Evolutionary conservation across 192 early-diverging fungal genomes (phyloP).

Genomic region (Linnemannia hyalina): DNA sequence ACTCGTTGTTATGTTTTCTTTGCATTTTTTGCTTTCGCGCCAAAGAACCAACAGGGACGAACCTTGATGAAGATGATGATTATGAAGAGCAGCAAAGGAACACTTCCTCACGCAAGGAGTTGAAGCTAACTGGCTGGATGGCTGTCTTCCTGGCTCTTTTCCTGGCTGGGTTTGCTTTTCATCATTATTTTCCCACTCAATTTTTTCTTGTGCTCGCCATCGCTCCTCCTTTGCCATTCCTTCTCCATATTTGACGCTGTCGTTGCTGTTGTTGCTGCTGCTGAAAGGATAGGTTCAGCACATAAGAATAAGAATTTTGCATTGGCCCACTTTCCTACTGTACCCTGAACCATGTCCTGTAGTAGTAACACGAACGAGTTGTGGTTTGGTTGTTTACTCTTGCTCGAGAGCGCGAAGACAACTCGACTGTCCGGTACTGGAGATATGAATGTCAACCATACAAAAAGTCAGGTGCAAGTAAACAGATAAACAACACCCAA

Average conservation of each 20-base stretch:
- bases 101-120: neutral
- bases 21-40: neutral
- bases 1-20: neutral
- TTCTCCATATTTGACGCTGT: no score
- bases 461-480: neutral
- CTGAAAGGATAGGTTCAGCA: no score
- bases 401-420: no score
- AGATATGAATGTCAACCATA: no score
- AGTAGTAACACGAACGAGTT: no score
- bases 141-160: neutral
- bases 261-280: no score
- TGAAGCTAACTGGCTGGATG: neutral
- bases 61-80: neutral
- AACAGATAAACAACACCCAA: neutral
- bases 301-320: no score
- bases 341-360: no score
- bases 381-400: no score
- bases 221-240: no score
- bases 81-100: neutral
- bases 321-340: no score
- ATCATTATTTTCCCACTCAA: neutral
- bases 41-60: constrained; percentile 2
- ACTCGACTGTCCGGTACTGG: no score
- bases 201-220: neutral
- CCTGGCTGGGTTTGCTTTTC: neutral